These are phyloP conservation scores for Yamadazyma ubonensis DNA, from an alignment of 805 yeast genomes.

Conservation along the genomic window DNA sequence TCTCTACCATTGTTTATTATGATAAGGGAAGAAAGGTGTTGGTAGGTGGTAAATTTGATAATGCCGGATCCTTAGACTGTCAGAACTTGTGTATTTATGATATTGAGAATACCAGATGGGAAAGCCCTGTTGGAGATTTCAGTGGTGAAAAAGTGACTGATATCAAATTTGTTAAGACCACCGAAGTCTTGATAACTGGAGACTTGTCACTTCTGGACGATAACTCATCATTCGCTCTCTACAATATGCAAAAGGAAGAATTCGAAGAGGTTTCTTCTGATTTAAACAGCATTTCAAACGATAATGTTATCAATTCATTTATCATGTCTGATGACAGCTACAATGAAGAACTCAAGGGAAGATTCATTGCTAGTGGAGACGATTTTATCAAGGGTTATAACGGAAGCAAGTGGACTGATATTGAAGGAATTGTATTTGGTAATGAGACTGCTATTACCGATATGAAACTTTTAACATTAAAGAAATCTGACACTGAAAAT, in stretches of 20 bases:
- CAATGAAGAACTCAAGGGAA: conserved; percentile 36
- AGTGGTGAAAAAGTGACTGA: conserved; percentile 53
- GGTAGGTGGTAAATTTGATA: conserved; percentile 72
- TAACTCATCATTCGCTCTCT: conserved; percentile 47
- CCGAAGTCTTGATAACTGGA: conserved; percentile 49
- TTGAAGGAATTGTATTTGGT: conserved; percentile 34
- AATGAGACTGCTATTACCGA: conserved; percentile 43
- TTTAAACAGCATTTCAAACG: conserved; percentile 7
- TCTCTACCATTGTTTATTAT: conserved; percentile 36
- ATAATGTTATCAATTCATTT: conserved; percentile 2
- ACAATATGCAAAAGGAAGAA: conserved; percentile 47
- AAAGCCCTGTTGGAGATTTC: conserved; percentile 32
- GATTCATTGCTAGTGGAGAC: conserved; percentile 36
- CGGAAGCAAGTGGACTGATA: conserved; percentile 47
- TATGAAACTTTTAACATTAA: conserved; percentile 39
- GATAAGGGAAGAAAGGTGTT: conserved; percentile 42
- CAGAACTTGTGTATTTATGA: conserved; percentile 66
- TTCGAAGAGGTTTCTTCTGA: conserved; percentile 18
- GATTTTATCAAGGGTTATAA: conserved; percentile 42
- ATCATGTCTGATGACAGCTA: conserved; percentile 45
- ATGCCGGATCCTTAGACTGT: conserved; percentile 59
- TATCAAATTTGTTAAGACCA: conserved; percentile 45
- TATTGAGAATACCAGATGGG: conserved; percentile 54
- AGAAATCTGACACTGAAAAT: conserved; percentile 19
- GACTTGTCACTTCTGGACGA: conserved; percentile 42